Evolutionary conservation across 1,284 basidiomycete genomes (phyloP), one percentile per base, ranked within the genome.

Genomic region (Ganoderma multipileum): DNA sequence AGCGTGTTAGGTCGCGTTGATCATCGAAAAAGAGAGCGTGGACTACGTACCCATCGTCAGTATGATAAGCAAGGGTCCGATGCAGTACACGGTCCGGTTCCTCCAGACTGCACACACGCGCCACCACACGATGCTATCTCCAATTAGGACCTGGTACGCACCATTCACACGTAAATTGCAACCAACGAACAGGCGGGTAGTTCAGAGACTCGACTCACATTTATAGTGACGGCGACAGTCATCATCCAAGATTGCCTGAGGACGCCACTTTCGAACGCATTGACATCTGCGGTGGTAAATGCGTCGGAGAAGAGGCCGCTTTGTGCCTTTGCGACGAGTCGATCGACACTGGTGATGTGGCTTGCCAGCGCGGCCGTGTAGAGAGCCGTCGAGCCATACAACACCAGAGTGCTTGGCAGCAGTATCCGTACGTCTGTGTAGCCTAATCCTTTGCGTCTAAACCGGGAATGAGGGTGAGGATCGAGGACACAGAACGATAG

Each of bases 211-310:
- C 36, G n/a, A 12, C 57, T 16, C 36, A 39, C 57, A 26, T 59
- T 59, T 11, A 59, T 11, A 18, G 8, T 20, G 36, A 59, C 33
- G 5, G 57, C 57, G 3, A 14, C 36, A 12, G 57, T 59, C 57
- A 59, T 59, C 57, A 59, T 59, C 57, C 57, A 59, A 4, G 57
- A 59, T 16, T 59, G 57, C 36, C 26, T 59, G 20, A 59, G 57
- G 18, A 39, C 36, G 36, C n/a, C 57, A 20, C 30, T 23, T 20
- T 36, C 33, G 36, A 59, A 59, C 20, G 36, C 20, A 1, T n/a
- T 11, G 18, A 59, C 36, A 1, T 59, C 36, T 38, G 36, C 57
- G 36, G 36, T n/a, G 36, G 30, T 59, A 11, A 59, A 59, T 11
- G 36, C 16, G 6, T 11, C 36, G n/a, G 57, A 59, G 36, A 23